Base-by-base conservation (phyloP, 2,329 filamentous ascomycete genomes). In the Cadophora malorum region DNA sequence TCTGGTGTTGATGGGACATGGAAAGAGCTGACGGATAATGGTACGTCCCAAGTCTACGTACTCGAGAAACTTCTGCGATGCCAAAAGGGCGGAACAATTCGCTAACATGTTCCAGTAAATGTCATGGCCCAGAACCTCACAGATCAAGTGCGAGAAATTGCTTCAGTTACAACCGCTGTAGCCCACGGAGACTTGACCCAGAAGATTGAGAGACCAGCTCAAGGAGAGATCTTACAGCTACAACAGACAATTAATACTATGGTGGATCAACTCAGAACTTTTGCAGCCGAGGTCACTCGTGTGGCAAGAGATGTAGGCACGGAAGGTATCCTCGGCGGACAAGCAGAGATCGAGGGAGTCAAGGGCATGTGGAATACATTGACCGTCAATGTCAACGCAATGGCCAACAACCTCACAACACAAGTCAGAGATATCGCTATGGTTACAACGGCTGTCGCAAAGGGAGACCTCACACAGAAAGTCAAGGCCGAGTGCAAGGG, bases 341-440 rank as follows among this genome's bases (percentile, higher is more conserved):
- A 95, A 78, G 92, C 92, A 71, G 90, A 94, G 76, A 92, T 95
- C 65, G 90, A 92, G 76, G 91, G 91, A 47, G 92, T 95, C 28
- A 90, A 93, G 82, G 92, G 92, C 81, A 94, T 94, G 88, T 95
- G 92, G 92, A 94, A 93, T 78, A 92, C 94, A 76, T 82, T 95
- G 71, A 95, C 92, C 1, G 90, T 94, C 75, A 94, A 94, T 76
- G 92, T 94, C 77, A 94, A 94, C 77, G 91, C 92, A 73, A 95
- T 95, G 92, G 92, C 92, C 76, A 92, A 94, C 77, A 94, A 94
- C 77, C 83, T 95, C 67, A 95, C 92, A 23, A 94, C 91, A 8
- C 92, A 95, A 84, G 92, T 99, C 73, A 91, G 95, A 79, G 96
- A 98, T 80, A 99, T 98, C 80, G 96, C 96, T 75, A 90, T 90